A percentile compares a stretch with the other conserved stretches of the same genome.
These are phyloP conservation scores for Mortierella sp. DNA, from an alignment of 371 early-diverging fungal species.

Conservation along the genomic window DNA sequence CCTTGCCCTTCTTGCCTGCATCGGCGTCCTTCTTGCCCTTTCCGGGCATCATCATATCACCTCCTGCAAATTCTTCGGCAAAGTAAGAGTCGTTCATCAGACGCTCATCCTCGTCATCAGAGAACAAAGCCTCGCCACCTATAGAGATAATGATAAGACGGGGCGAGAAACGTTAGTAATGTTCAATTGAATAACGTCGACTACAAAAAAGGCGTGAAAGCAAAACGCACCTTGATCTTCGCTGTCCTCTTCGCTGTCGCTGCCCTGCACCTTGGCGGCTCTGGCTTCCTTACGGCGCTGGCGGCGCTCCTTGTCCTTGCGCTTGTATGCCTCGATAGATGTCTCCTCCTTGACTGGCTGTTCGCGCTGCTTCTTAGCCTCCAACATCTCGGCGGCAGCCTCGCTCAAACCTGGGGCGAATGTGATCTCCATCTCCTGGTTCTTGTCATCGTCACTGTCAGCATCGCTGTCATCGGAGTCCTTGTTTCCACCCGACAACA, in stretches of 20 bases:
- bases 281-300: constrained; percentile 71
- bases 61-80: constrained; percentile 69
- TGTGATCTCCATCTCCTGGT: constrained; percentile 95
- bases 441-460: constrained; percentile 62
- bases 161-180: background rate
- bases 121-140: constrained; percentile 59
- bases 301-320: constrained; percentile 88
- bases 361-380: constrained; percentile 64
- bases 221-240: constrained; percentile 55
- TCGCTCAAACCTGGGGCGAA: constrained; percentile 94
- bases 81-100: constrained; percentile 80
- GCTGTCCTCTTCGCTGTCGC: constrained; percentile 50
- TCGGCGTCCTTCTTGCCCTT: constrained; percentile 56
- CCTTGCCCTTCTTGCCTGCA: constrained; percentile 52
- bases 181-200: too few relatives aligned
- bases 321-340: constrained; percentile 84
- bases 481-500: constrained; percentile 69
- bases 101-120: constrained; percentile 70
- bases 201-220: background rate
- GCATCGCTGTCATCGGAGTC: constrained; percentile 64
- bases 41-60: constrained; percentile 59
- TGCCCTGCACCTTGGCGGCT: constrained; percentile 52
- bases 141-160: background rate
- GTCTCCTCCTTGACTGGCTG: constrained; percentile 75
- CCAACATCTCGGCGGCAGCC: constrained; percentile 70